Percentiles rank a stretch among this genome's conserved stretches.
These are phyloP conservation scores for Stenogyne calaminthoides DNA, from an alignment of 305 asterid genomes.

Conservation along the genomic window DNA sequence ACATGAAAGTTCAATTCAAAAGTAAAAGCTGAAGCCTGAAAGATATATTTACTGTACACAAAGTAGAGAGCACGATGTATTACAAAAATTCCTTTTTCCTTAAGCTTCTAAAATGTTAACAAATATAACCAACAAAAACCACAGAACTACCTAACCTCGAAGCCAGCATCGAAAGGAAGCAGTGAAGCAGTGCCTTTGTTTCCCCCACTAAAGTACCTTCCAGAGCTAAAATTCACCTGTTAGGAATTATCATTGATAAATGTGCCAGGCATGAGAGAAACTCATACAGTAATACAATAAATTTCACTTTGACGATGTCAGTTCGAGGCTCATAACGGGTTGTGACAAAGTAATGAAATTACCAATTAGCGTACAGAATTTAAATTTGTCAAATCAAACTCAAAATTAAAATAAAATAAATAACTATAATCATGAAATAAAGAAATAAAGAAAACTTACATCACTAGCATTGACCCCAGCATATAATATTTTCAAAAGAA, in stretches of 20 bases:
- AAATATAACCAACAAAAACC: constrained; percentile 11
- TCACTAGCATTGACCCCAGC: constrained; percentile 99
- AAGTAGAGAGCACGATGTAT: constrained; percentile 17
- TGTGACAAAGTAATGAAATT: constrained; percentile 11
- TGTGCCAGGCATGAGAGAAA: constrained; percentile 14
- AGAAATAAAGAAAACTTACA: constrained; percentile 55
- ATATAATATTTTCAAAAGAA: constrained; percentile 83
- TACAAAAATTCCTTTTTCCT: constrained; percentile 11
- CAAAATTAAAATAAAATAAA: background rate
- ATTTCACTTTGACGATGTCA: constrained; percentile 18
- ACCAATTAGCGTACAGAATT: constrained; percentile 3
- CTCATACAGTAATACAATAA: constrained; percentile 4
- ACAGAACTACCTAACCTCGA: constrained; percentile 61
- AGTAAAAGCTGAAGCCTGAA: constrained; percentile 26
- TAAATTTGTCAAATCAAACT: constrained; percentile 15
- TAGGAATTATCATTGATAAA: constrained; percentile 32
- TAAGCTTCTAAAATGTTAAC: constrained; percentile 1
- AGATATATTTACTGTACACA: constrained; percentile 13
- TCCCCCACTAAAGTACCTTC: constrained; percentile 82
- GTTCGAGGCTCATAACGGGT: constrained; percentile 20
- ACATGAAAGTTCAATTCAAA: constrained; percentile 20
- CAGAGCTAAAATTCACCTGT: constrained; percentile 98
- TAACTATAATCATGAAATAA: background rate
- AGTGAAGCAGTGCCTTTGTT: constrained; percentile 56
- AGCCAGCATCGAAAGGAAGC: constrained; percentile 98